Base-by-base conservation (phyloP, 2,329 filamentous ascomycete species). In the Bipolaris gigantea region DNA sequence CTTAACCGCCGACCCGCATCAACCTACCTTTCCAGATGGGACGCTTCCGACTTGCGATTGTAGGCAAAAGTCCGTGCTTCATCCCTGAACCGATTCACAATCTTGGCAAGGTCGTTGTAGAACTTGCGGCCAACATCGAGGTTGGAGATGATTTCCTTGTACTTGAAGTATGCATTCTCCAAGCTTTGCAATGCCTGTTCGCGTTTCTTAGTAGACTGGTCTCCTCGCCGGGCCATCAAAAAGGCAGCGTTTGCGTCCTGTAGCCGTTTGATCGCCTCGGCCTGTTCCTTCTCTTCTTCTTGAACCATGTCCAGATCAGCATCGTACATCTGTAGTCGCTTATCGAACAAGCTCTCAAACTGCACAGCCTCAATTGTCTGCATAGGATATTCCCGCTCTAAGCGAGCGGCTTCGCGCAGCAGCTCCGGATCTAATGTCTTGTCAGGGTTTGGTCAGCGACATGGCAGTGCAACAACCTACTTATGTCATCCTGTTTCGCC, bases 81-180 rank as follows among this genome's bases (percentile, higher is more conserved):
- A 62, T 97, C 93, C 16, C 92, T 82, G 72, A 97, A 97, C 9
- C 87, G 82, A 34, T 86, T 88, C 0, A 96, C 89, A 58, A 97
- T 92, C 74, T 89, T 90, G 42, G 89, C 90, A 4, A 99, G 81
- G 69, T 97, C 92, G 64, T 99, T 99, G 78, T 97, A 99, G 72
- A 99, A 99, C 72, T 94, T 97, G 48, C 93, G 82, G 0, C 91
- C 94, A 0, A 89, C 90, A 61, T 97, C 93, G 2, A 97, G 81
- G 69, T 97, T 96, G 61, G 85, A 90, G 53, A 96, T 86, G 52
- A 97, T 90, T 73, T 99, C 93, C 76, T 96, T 96, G 79, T 97
- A 97, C 76, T 93, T 95, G 74, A 92, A 86, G 72, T 96, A 97
- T 0, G 91, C 93, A 60, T 89, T 92, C 73, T 97, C 93, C 9